Evolutionary conservation across 2,329 filamentous ascomycete species (phyloP).

Genomic region (Rhynchosporium agropyri): DNA sequence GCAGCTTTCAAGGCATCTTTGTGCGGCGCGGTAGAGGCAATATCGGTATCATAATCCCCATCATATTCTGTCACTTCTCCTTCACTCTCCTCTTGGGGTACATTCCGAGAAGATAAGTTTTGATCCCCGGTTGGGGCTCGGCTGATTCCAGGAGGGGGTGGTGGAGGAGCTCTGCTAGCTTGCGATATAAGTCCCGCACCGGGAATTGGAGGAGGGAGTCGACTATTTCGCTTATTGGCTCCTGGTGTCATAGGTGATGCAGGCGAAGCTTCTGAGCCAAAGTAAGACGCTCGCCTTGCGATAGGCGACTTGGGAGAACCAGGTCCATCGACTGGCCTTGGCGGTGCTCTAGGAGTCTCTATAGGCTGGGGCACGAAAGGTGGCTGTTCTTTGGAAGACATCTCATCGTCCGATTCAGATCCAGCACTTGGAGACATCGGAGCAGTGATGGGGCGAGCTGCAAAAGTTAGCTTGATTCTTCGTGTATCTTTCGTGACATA

Average conservation of each 20-base stretch:
- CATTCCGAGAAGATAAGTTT: conserved; percentile 49
- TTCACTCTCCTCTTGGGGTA: conserved; percentile 61
- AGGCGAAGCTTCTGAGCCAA: conserved; percentile 40
- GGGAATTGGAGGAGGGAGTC: conserved; percentile 63
- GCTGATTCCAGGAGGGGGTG: conserved; percentile 62
- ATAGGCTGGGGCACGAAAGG: conserved; percentile 47
- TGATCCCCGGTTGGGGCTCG: conserved; percentile 63
- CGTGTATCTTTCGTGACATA: conserved; percentile 49
- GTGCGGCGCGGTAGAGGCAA: conserved; percentile 88
- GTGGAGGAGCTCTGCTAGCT: conserved; percentile 63
- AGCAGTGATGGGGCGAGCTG: conserved; percentile 66
- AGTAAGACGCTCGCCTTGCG: conserved; percentile 42
- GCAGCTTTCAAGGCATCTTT: conserved; percentile 91
- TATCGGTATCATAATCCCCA: conserved; percentile 97
- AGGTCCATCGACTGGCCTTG: conserved; percentile 46
- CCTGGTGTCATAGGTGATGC: conserved; percentile 47
- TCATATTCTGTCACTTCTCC: conserved; percentile 93
- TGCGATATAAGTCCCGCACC: conserved; percentile 51
- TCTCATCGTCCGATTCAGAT: conserved; percentile 87
- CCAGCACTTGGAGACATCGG: conserved; percentile 71
- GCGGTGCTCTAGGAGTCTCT: conserved; percentile 50
- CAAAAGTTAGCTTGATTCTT: conserved; percentile 34
- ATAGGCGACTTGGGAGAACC: conserved; percentile 50
- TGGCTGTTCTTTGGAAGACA: conserved; percentile 58
- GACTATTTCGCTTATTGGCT: conserved; percentile 57